These are phyloP conservation scores for cucumber (Cucumis sativus) DNA, from an alignment of 306 rosid species.

Conservation along the genomic window DNA sequence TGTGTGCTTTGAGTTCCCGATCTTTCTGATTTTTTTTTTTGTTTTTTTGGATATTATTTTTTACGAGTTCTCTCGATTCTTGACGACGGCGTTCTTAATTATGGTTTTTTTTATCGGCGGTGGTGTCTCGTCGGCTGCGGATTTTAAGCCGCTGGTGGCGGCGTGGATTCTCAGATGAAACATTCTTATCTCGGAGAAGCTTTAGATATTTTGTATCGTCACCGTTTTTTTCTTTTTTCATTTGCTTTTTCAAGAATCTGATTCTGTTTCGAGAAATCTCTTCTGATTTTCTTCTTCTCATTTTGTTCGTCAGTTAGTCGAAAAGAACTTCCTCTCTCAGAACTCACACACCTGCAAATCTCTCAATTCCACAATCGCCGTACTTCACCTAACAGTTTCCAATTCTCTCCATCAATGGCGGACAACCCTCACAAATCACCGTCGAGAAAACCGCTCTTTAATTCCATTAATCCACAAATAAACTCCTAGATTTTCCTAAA, in stretches of 20 bases:
- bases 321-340: neutral
- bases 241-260: slow-evolving; percentile 6
- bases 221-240: neutral
- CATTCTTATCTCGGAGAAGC: neutral
- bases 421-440: neutral
- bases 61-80: neutral
- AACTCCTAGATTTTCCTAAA: neutral
- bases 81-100: neutral
- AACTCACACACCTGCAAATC: neutral
- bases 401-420: slow-evolving; percentile 4
- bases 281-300: neutral
- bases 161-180: neutral
- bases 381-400: neutral
- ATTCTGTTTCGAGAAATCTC: neutral
- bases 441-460: neutral
- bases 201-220: neutral
- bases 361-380: neutral
- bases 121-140: neutral
- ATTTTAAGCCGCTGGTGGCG: neutral
- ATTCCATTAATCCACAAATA: neutral
- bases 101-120: neutral
- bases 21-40: neutral
- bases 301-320: neutral
- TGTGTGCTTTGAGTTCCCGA: neutral
- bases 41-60: neutral